Evolutionary conservation across 345 rosid genomes (phyloP).

Genomic region (Eucalyptus curtisii): DNA sequence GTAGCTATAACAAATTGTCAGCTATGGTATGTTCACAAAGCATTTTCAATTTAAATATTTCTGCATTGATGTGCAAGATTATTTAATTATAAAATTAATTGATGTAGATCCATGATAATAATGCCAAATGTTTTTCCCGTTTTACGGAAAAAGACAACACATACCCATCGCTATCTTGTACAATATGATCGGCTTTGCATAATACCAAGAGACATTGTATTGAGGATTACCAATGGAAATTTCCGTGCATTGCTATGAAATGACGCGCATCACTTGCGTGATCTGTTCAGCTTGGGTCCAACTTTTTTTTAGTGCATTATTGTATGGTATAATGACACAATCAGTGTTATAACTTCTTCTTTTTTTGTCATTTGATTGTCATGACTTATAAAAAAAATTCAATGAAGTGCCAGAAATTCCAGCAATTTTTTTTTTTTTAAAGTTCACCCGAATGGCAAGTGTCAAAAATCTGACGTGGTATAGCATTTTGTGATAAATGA

Average conservation of each 20-base stretch:
- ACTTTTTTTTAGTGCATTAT: background rate
- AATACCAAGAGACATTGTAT: too few relatives aligned
- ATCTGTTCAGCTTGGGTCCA: background rate
- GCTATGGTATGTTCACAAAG: background rate
- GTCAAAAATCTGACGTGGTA: fast-evolving
- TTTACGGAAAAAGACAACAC: background rate
- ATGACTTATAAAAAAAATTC: too few relatives aligned
- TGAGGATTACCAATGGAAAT: background rate
- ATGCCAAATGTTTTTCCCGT: background rate
- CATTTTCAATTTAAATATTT: background rate
- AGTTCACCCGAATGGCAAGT: too few relatives aligned
- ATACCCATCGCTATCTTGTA: background rate
- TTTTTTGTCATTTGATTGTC: too few relatives aligned
- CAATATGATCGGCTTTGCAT: background rate
- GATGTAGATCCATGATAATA: background rate
- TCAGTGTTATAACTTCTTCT: too few relatives aligned
- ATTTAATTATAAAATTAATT: too few relatives aligned
- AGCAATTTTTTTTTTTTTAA: too few relatives aligned
- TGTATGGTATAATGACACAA: too few relatives aligned
- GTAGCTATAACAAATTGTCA: background rate
- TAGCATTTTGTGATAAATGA: too few relatives aligned
- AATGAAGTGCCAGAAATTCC: too few relatives aligned
- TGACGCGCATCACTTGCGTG: background rate
- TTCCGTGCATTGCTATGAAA: background rate
- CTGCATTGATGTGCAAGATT: background rate